Percentiles rank a stretch among this genome's conserved stretches.
Conservation (phyloP, 768 basidiomycete species). For the Rossbeevera mucosa region DNA sequence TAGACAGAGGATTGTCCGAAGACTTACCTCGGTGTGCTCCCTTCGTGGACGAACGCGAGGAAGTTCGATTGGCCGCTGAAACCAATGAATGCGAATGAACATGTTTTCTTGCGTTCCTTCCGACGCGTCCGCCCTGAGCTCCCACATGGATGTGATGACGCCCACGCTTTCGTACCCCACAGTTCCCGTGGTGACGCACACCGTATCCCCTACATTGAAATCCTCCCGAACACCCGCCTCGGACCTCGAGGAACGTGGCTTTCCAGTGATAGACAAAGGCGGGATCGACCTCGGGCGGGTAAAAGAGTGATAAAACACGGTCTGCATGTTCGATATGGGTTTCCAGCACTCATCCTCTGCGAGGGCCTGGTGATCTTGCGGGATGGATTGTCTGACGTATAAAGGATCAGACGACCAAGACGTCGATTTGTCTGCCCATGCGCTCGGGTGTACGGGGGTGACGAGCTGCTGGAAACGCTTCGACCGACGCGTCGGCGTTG, state of each 20-base stretch:
- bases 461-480: constrained; percentile 35
- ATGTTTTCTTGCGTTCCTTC: constrained; percentile 38
- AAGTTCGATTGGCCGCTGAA: constrained; percentile 61
- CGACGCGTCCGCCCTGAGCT: constrained; percentile 31
- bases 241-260: constrained; percentile 8
- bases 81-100: constrained; percentile 71
- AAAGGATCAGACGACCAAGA: constrained; percentile 27
- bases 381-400: constrained; percentile 17
- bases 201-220: constrained; percentile 62
- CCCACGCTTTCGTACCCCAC: constrained; percentile 56
- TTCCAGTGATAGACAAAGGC: constrained; percentile 17
- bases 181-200: constrained; percentile 49
- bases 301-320: constrained; percentile 30
- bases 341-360: constrained; percentile 27
- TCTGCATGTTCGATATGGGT: constrained; percentile 15
- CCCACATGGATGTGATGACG: constrained; percentile 70
- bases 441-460: constrained; percentile 22
- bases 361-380: constrained; percentile 26
- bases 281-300: constrained; percentile 14
- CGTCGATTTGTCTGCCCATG: constrained; percentile 25
- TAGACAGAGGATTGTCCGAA: neutral
- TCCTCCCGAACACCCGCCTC: constrained; percentile 18
- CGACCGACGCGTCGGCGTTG: constrained; percentile 35
- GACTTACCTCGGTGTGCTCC: constrained; percentile 53
- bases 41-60: constrained; percentile 56